phyloP scores from a whole-genome alignment of 2,329 filamentous ascomycete genomes.

The Fusarium piperis region DNA sequence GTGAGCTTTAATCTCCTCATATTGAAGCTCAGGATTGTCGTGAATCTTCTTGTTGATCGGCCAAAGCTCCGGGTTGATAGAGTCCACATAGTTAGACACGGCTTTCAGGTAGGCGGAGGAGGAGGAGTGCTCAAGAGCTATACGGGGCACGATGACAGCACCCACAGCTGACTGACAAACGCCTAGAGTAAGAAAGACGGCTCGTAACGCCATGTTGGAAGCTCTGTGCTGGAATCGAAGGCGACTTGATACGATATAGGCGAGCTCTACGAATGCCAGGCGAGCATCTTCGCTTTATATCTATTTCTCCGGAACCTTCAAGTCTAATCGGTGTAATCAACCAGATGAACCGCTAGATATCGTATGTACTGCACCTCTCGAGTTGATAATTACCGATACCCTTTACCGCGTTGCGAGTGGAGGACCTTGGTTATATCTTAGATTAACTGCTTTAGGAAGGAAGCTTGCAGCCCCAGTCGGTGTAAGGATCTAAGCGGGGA shows the following conservation, averaged over 20 bases:
- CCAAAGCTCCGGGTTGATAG: constrained; percentile 1
- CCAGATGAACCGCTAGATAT: neutral
- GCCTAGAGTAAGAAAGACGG: neutral
- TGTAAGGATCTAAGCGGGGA: neutral
- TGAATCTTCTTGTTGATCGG: constrained; percentile 51
- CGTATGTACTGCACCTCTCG: neutral
- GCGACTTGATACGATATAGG: neutral
- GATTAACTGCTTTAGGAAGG: neutral
- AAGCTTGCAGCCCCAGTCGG: neutral
- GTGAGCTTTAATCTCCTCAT: constrained; percentile 53
- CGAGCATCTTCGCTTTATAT: neutral
- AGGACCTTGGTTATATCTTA: neutral
- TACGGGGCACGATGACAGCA: neutral
- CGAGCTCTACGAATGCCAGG: neutral
- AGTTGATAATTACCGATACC: neutral
- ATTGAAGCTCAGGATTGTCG: constrained; percentile 54
- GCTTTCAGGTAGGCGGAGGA: neutral
- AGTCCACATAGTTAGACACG: neutral
- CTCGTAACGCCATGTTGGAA: neutral
- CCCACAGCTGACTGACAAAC: neutral
- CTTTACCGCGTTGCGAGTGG: neutral
- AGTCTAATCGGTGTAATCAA: neutral
- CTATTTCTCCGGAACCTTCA: neutral
- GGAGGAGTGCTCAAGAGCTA: neutral
- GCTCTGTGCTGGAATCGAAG: neutral